Percentiles rank a stretch among this genome's conserved stretches.
These are phyloP conservation scores for Ophiocordyceps unilateralis DNA, from an alignment of 2,329 filamentous ascomycete species.

Conservation along the genomic window DNA sequence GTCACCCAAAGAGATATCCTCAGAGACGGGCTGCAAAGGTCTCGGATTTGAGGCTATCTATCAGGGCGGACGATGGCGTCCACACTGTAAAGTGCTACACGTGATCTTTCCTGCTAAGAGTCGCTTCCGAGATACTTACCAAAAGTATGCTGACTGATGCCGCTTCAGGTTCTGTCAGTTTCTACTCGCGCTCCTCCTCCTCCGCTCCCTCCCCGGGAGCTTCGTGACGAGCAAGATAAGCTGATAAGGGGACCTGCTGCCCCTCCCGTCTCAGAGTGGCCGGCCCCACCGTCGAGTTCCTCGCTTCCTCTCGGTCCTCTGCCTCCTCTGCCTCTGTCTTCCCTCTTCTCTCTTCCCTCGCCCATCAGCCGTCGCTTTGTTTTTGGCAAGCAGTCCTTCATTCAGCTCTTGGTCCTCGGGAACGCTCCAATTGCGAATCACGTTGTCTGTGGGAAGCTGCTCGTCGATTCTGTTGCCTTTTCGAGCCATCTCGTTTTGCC, in stretches of 20 bases:
- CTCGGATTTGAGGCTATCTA: neutral
- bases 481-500: neutral
- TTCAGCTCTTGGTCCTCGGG: neutral
- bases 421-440: neutral
- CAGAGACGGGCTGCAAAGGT: neutral
- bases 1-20: neutral
- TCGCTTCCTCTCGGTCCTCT: neutral
- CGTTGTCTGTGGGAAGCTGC: neutral
- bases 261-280: neutral
- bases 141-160: neutral
- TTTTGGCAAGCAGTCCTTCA: constrained; percentile 3
- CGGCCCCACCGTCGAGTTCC: constrained; percentile 1
- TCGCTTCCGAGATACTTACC: too few species aligned
- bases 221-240: constrained; percentile 1
- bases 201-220: neutral
- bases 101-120: too few species aligned
- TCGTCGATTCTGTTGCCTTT: neutral
- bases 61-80: neutral
- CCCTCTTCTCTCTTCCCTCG: neutral
- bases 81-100: too few species aligned
- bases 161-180: neutral
- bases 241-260: neutral
- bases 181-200: neutral
- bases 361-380: neutral
- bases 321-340: neutral